Base-by-base conservation (phyloP, 73 alveolate species). In the Paramecium sexaurelia region DNA sequence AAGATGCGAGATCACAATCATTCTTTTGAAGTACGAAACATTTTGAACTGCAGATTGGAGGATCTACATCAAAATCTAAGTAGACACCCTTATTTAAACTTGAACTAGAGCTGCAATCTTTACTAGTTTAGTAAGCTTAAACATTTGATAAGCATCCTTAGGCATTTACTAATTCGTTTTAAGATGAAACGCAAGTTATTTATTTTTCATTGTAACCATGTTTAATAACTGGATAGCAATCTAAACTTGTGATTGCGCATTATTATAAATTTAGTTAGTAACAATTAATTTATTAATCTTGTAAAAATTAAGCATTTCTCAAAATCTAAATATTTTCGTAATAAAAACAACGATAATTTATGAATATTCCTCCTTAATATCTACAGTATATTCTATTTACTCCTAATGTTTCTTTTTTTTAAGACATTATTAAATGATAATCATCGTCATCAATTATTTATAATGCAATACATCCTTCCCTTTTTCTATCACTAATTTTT, bases 381-480 rank as follows among this genome's bases (percentile, higher is more conserved):
- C 90, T 0, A 45, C 90, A 78, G 41, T 78, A 78, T 9, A 78
- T 78, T 37, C 41, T 56, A 78, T 78, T 78, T 1, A 41, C 68
- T 78, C 90, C 90, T 8, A 78, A 20, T 3, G 39, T 1, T 61
- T 51, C 67, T 22, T 51, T 51, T 13, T 26, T 61, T 26, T 61
- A 26, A 11, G 26, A 29, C 20, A 61, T 11, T 29, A 61, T 10
- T 61, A 29, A 61, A 61, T 61, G 11, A 32, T 37, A 78, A 78
- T 78, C 90, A 78, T 20, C 36, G 41, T 78, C 90, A 40, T 78
- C 90, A 1, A 40, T 9, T 17, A 78, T 78, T 40, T 78, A 20
- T 22, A 78, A n/a, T 24, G 90, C 90, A 78, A 78, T 78, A 17
- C 90, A 78, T 78, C 90, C 90, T 24, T 78, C 90, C 7, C 90